These are phyloP conservation scores for Chrysosporium keratinophilum DNA, from an alignment of 2,329 filamentous ascomycete genomes.

Conservation along the genomic window DNA sequence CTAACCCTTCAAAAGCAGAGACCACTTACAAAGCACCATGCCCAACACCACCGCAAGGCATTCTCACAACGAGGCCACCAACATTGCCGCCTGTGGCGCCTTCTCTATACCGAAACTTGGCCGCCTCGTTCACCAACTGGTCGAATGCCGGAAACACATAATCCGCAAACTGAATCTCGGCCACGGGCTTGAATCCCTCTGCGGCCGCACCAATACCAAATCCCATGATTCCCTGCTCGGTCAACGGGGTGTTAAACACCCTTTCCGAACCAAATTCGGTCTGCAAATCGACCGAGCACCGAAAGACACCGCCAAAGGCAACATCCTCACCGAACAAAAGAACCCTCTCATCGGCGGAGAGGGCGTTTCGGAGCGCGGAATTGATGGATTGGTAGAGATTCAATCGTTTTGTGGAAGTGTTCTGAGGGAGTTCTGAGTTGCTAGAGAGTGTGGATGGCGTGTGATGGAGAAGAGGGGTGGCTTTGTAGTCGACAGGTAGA, in stretches of 20 bases:
- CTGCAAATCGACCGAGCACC: conserved; percentile 82
- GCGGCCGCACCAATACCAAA: conserved; percentile 86
- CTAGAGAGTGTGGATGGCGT: conserved; percentile 60
- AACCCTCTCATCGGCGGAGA: conserved; percentile 74
- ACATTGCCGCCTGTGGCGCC: conserved; percentile 54
- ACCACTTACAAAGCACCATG: conserved; percentile 61
- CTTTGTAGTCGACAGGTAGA: conserved; percentile 74
- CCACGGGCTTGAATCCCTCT: conserved; percentile 83
- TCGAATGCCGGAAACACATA: conserved; percentile 91
- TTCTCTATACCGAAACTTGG: conserved; percentile 72
- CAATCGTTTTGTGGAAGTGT: conserved; percentile 67
- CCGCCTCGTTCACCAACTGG: conserved; percentile 86
- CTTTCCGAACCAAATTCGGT: conserved; percentile 77
- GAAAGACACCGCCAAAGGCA: conserved; percentile 91
- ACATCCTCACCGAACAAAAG: conserved; percentile 95
- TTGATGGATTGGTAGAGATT: conserved; percentile 95
- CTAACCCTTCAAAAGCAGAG: neutral
- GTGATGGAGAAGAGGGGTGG: conserved; percentile 71
- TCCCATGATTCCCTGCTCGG: conserved; percentile 87
- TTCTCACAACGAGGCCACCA: conserved; percentile 74
- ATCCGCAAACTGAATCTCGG: conserved; percentile 92
- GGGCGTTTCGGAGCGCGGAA: conserved; percentile 69
- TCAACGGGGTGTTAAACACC: conserved; percentile 93
- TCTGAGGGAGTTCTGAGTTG: conserved; percentile 62
- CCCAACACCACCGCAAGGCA: conserved; percentile 83